Conservation (phyloP, 106 monocot genomes). For the Narthecium ossifragum region DNA sequence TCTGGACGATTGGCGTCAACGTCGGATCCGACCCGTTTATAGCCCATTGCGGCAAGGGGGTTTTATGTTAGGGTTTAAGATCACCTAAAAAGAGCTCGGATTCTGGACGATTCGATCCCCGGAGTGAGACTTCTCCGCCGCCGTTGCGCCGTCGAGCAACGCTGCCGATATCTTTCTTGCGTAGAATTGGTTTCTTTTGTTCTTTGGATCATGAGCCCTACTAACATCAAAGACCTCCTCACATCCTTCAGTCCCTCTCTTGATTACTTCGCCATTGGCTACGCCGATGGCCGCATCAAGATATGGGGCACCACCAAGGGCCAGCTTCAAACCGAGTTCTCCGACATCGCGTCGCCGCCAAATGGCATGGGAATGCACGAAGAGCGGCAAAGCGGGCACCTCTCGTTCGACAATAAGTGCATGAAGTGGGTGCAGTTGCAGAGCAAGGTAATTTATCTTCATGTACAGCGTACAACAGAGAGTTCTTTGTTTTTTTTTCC, state of each 20-base stretch:
- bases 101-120: too few species aligned
- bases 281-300: conserved; percentile 82
- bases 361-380: conserved; percentile 15
- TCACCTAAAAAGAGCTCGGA: too few species aligned
- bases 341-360: conserved; percentile 21
- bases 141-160: too few species aligned
- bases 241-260: conserved; percentile 67
- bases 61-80: too few species aligned
- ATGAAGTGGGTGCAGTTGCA: conserved; percentile 83
- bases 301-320: conserved; percentile 81
- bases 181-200: too few species aligned
- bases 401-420: conserved; percentile 82
- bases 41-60: too few species aligned
- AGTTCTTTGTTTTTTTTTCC: neutral
- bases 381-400: conserved; percentile 51
- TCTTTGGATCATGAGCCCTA: conserved; percentile 14
- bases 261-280: conserved; percentile 61
- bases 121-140: too few species aligned
- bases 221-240: conserved; percentile 64
- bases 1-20: too few species aligned
- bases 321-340: conserved; percentile 62
- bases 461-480: neutral
- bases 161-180: too few species aligned
- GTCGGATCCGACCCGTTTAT: too few species aligned
- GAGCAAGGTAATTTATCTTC: conserved; percentile 39